phyloP scores from a whole-genome alignment of 495 filamentous ascomycete species.

The Hyaloscypha variabilis region DNA sequence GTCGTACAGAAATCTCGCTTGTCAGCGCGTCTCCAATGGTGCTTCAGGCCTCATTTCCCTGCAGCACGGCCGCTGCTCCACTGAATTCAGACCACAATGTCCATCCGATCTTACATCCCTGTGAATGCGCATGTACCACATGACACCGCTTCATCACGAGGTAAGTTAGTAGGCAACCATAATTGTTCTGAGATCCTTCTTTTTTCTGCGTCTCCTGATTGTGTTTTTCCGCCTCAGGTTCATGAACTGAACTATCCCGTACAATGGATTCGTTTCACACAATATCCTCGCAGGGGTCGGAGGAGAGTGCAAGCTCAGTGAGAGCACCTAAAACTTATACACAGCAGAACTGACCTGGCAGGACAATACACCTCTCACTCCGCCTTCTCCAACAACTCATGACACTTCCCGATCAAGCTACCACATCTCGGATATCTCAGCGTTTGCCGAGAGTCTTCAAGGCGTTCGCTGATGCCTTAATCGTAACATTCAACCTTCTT shows the following conservation, averaged over 20 bases:
- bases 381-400: constrained; percentile 37
- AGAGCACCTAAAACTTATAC: not conserved
- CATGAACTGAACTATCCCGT: not conserved
- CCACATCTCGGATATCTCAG: constrained; percentile 52
- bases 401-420: constrained; percentile 53
- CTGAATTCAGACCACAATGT: not conserved
- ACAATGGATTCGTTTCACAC: not conserved
- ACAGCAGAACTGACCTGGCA: not conserved
- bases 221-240: not conserved
- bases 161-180: not conserved
- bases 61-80: not conserved
- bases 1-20: not conserved
- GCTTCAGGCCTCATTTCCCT: not conserved
- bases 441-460: constrained; percentile 50
- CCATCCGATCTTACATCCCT: not conserved
- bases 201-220: not conserved
- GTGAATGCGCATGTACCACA: not conserved
- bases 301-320: not conserved
- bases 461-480: constrained; percentile 34
- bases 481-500: not conserved
- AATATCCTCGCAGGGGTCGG: not conserved
- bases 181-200: not conserved
- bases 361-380: not conserved
- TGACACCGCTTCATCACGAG: not conserved
- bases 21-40: not conserved